Evolutionary conservation across 495 filamentous ascomycete genomes (phyloP).

Genomic region (Lasiosphaeria ovina): DNA sequence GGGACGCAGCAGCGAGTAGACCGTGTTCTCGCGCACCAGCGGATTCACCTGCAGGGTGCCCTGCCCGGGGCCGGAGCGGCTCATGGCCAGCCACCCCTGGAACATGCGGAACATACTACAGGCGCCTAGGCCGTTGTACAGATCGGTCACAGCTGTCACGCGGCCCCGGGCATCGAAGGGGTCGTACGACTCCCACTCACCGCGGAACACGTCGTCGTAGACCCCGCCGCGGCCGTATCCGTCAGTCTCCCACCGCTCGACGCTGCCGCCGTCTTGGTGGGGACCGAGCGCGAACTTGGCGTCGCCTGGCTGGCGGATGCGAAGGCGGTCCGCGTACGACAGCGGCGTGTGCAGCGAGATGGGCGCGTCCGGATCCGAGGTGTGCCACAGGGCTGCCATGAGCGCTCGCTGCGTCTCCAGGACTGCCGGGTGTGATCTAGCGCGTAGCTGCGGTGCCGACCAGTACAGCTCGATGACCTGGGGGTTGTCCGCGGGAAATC

Average conservation of each 20-base stretch:
- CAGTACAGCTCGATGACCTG: conserved; percentile 90
- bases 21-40: conserved; percentile 67
- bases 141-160: conserved; percentile 64
- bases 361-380: conserved; percentile 52
- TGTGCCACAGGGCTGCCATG: conserved; percentile 72
- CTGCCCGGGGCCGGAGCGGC: conserved; percentile 64
- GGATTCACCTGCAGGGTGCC: conserved; percentile 86
- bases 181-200: conserved; percentile 79
- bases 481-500: conserved; percentile 54
- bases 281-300: conserved; percentile 79
- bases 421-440: conserved; percentile 69
- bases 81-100: conserved; percentile 87
- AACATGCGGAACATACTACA: conserved; percentile 86
- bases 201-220: conserved; percentile 70
- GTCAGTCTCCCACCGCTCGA: conserved; percentile 81
- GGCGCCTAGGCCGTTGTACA: conserved; percentile 79
- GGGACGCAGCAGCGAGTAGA: conserved; percentile 79
- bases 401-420: conserved; percentile 67
- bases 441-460: conserved; percentile 72
- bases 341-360: conserved; percentile 63
- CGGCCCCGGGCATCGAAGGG: conserved; percentile 74
- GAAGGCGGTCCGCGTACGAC: conserved; percentile 76
- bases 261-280: conserved; percentile 79
- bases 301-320: conserved; percentile 76
- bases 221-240: conserved; percentile 70